These are phyloP conservation scores for Mycothermus thermophilus DNA, from an alignment of 495 filamentous ascomycete genomes.

Conservation along the genomic window DNA sequence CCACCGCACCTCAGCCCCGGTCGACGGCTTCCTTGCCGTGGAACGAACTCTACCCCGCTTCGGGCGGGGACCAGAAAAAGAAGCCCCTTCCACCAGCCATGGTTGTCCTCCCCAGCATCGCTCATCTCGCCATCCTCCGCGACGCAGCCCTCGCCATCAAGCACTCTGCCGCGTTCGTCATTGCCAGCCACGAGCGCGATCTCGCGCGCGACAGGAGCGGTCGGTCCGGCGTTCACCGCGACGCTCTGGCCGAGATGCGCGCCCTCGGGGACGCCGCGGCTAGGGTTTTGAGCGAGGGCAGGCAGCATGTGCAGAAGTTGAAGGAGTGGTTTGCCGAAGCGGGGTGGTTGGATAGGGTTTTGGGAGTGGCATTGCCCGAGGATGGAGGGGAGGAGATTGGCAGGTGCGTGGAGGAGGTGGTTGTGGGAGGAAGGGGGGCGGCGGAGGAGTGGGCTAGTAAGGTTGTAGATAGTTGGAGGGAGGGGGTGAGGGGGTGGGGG, in stretches of 20 bases:
- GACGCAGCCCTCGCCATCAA: conserved; percentile 25
- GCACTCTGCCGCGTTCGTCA: conserved; percentile 20
- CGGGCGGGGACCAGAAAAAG: neutral
- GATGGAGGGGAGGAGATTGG: conserved; percentile 9
- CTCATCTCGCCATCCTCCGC: conserved; percentile 21
- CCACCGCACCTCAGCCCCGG: conserved; percentile 5
- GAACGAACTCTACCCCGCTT: neutral
- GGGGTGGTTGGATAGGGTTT: conserved; percentile 28
- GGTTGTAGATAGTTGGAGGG: conserved; percentile 31
- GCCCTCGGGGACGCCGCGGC: conserved; percentile 18
- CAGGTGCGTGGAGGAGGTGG: conserved; percentile 12
- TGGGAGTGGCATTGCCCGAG: conserved; percentile 11
- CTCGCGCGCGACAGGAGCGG: conserved; percentile 26
- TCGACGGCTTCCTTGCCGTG: conserved; percentile 1
- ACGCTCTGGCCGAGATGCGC: conserved; percentile 24
- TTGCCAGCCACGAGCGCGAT: conserved; percentile 21
- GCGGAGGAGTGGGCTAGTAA: conserved; percentile 29
- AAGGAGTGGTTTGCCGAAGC: conserved; percentile 19
- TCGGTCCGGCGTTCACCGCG: conserved; percentile 20
- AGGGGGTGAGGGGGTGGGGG: conserved; percentile 29
- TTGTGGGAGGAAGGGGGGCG: conserved; percentile 13
- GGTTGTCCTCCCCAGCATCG: conserved; percentile 10
- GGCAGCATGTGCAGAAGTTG: conserved; percentile 18
- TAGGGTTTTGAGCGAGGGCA: conserved; percentile 19
- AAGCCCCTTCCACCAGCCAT: neutral